These are phyloP conservation scores for Ganoderma leucocontextum DNA, from an alignment of 1,284 basidiomycete genomes.

Conservation along the genomic window DNA sequence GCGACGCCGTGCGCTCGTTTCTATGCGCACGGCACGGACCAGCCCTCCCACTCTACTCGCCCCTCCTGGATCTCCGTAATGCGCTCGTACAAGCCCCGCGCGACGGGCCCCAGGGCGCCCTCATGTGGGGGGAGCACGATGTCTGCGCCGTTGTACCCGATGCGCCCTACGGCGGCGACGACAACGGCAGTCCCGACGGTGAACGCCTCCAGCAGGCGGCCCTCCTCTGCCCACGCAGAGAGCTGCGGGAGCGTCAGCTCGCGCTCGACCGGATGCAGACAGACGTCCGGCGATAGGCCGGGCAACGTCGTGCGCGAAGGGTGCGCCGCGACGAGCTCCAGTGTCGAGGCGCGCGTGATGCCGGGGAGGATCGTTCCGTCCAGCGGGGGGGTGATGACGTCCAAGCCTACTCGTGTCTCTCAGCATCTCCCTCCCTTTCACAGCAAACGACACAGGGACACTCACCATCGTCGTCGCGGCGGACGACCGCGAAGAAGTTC, in stretches of 20 bases:
- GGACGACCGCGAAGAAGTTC: slow-evolving; percentile 68
- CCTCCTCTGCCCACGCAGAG: slow-evolving; percentile 61
- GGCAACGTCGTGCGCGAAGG: slow-evolving; percentile 61
- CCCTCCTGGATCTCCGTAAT: slow-evolving; percentile 76
- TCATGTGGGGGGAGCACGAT: slow-evolving; percentile 56
- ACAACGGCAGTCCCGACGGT: slow-evolving; percentile 78
- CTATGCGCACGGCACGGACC: slow-evolving; percentile 55
- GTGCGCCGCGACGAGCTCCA: slow-evolving; percentile 66
- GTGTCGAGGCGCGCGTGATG: slow-evolving; percentile 78
- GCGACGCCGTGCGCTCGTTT: slow-evolving; percentile 27
- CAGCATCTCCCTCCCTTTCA: background rate
- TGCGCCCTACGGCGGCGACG: slow-evolving; percentile 64
- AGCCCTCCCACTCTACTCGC: slow-evolving; percentile 57
- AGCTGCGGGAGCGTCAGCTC: slow-evolving; percentile 55
- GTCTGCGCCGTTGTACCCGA: slow-evolving; percentile 62
- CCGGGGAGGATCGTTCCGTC: slow-evolving; percentile 81
- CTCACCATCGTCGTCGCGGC: slow-evolving; percentile 53
- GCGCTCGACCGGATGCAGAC: slow-evolving; percentile 53
- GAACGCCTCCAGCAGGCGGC: slow-evolving; percentile 73
- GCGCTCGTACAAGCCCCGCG: slow-evolving; percentile 60
- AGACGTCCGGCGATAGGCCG: slow-evolving; percentile 41
- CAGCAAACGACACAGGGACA: slow-evolving; percentile 33
- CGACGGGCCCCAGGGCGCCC: slow-evolving; percentile 63
- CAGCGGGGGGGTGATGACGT: slow-evolving; percentile 78
- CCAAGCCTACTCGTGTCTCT: slow-evolving; percentile 52